Base-by-base conservation (phyloP, 176 grass and related monocot genomes). In the Poa annua region DNA sequence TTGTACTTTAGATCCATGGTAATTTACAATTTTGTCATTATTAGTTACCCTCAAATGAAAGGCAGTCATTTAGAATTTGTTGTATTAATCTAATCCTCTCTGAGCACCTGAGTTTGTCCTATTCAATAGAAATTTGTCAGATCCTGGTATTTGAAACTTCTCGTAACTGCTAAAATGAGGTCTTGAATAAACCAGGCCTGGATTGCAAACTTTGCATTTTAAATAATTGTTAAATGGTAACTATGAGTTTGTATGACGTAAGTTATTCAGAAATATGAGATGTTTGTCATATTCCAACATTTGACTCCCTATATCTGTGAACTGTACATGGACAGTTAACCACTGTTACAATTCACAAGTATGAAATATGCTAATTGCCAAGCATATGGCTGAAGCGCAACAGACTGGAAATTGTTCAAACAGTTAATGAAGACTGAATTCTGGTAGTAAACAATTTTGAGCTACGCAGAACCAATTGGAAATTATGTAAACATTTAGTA, bases 211-310 rank as follows among this genome's bases (percentile, higher is more conserved):
- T 36, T 66, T 20, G 33, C 33, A 36, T 38, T 20, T 66, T 9
- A 66, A 66, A 29, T 65, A 65, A 65, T 65, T 66, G n/a, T n/a
- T n/a, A n/a, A n/a, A n/a, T n/a, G 15, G 64, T 66, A 38, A 66
- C 64, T 66, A 11, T 66, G 64, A 66, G 33, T 35, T 66, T 66
- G 63, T 36, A 35, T 66, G 9, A 16, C 7, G 16, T 66, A 66
- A 66, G 29, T 66, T 66, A 8, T 36, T 36, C 33, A 66, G 7
- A 36, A 66, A 36, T 66, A 36, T 66, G 64, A 66, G 64, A 38
- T 66, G 33, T 66, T 36, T 66, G 29, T 38, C 64, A 66, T 38
- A 66, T 10, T 66, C 64, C 64, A 66, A 66, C 64, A 66, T 7
- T 66, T 66, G 35, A 19, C 33, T 20, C 33, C 29, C 0, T 16